Evolutionary conservation across 495 filamentous ascomycete species (phyloP).

Genomic region (Aspergillus panamensis): DNA sequence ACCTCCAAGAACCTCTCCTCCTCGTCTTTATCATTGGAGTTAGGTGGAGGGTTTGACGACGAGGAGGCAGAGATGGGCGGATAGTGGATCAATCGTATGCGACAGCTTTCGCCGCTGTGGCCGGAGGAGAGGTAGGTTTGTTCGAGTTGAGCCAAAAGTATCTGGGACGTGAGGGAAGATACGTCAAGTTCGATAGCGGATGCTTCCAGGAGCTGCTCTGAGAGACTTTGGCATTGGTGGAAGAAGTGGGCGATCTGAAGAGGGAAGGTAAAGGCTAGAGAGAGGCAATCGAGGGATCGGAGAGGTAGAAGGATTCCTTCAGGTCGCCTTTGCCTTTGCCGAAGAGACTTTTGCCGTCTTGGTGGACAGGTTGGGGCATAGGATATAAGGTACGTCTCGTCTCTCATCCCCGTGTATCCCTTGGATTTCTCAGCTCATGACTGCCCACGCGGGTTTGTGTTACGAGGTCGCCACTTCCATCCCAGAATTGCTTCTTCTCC

Average conservation of each 20-base stretch:
- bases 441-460: not conserved
- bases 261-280: not conserved
- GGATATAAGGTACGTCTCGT: not conserved
- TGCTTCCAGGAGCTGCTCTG: not conserved
- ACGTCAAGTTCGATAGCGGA: not conserved
- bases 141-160: not conserved
- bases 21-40: not conserved
- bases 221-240: not conserved
- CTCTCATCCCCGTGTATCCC: not conserved
- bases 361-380: not conserved
- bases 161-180: not conserved
- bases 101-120: slow-evolving; percentile 1
- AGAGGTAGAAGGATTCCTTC: not conserved
- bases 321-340: not conserved
- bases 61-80: not conserved
- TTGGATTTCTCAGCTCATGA: not conserved
- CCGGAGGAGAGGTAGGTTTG: not conserved
- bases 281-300: not conserved
- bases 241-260: not conserved
- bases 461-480: not conserved
- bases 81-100: not conserved
- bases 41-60: not conserved
- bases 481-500: not conserved
- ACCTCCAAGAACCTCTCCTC: not conserved
- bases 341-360: not conserved